Evolutionary conservation across 2,329 filamentous ascomycete species (phyloP), one percentile per base, ranked within the genome.

Genomic region (Nemania abortiva): DNA sequence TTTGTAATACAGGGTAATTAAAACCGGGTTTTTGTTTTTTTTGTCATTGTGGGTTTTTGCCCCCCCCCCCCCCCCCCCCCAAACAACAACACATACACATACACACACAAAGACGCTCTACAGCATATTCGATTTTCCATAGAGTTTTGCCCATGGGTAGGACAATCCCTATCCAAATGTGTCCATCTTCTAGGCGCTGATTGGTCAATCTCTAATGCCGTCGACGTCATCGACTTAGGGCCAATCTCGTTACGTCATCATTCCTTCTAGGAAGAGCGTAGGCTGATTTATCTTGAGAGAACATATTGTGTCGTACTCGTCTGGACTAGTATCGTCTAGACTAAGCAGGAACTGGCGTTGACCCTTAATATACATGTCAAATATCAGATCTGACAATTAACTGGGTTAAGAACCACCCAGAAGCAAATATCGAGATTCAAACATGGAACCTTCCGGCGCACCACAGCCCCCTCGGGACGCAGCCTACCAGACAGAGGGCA

Each of bases 391-490:
- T 1, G 9, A 29, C 15, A 31, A 29, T 31, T 20, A 3, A 15
- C 2, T 15, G 37, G 9, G 31, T 0, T 18, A 47, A 55, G 5
- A n/a, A 0, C 31, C 5, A 27, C 24, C 39, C 39, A 20, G 18
- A 11, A 31, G 34, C 27, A 6, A 55, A 22, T 18, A 7, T 5
- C 6, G 20, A 18, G 2, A 9, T 34, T 37, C 6, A 55, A 63
- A 39, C 18, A 70, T 79, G 78, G 72, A 78, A 22, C 74, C 77
- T 42, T 75, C 76, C 20, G 72, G 70, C 55, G 70, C 69, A 37
- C 55, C 74, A 3, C 77, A 79, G 22, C 78, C 78, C 3, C 73
- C 77, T 3, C 64, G 63, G 11, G 64, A 65, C 45, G 66, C 74
- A 0, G 75, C 73, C 31, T 79, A 79, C 70, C 59, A 74, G 45